These are phyloP conservation scores for Talaromyces ruber DNA, from an alignment of 495 filamentous ascomycete genomes.

Conservation along the genomic window DNA sequence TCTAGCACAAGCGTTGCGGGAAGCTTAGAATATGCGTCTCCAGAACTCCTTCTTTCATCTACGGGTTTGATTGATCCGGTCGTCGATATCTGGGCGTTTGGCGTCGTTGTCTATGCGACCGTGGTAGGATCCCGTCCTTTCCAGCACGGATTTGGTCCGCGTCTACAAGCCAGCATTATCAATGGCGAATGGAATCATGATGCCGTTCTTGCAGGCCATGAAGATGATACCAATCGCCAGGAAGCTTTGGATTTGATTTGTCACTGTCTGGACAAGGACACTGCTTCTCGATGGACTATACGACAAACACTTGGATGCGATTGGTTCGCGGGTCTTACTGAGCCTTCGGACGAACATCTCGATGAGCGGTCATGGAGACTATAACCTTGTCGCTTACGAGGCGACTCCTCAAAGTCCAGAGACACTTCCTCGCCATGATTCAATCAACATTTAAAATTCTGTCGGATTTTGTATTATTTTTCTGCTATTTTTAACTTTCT, in stretches of 20 bases:
- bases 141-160: conserved; percentile 50
- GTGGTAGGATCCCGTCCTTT: conserved; percentile 63
- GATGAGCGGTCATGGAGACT: conserved; percentile 28
- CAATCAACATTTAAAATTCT: not conserved
- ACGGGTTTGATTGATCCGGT: conserved; percentile 42
- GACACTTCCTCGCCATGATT: not conserved
- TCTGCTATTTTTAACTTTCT: not conserved
- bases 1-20: conserved; percentile 51
- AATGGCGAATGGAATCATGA: conserved; percentile 53
- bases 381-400: conserved; percentile 9
- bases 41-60: conserved; percentile 45
- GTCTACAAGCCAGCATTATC: conserved; percentile 51
- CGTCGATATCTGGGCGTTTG: conserved; percentile 68
- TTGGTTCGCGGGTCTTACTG: conserved; percentile 42
- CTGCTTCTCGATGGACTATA: conserved; percentile 43
- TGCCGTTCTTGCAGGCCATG: conserved; percentile 31
- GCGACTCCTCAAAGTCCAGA: not conserved
- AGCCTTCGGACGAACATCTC: conserved; percentile 18
- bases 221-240: conserved; percentile 19
- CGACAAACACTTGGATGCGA: conserved; percentile 41
- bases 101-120: conserved; percentile 56
- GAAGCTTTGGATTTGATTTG: conserved; percentile 42
- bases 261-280: conserved; percentile 45
- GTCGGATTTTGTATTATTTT: not conserved
- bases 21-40: conserved; percentile 60